Conservation (phyloP, 441 rosid species). For the Pelargonium australe region DNA sequence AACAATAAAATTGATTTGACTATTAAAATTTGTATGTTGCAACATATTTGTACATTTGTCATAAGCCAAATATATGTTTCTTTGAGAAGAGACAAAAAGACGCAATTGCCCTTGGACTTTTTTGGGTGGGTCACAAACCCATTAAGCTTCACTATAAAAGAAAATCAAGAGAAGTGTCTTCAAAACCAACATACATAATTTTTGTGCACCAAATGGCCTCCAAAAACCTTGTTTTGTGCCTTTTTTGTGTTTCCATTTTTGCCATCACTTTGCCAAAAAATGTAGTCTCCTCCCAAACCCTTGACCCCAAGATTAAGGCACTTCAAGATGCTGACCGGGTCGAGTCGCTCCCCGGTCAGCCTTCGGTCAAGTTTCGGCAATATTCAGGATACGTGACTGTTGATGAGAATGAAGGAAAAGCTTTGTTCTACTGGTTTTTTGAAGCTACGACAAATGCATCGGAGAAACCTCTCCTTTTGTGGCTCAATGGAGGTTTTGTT, state of each 20-base stretch:
- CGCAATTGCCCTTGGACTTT: neutral
- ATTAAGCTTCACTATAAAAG: neutral
- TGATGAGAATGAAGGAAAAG: constrained; percentile 18
- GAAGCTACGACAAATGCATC: constrained; percentile 22
- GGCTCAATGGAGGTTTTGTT: constrained; percentile 29
- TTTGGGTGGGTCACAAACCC: neutral
- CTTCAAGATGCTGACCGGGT: constrained; percentile 16
- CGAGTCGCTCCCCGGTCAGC: constrained; percentile 24
- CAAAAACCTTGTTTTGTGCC: neutral
- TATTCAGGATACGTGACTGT: constrained; percentile 30
- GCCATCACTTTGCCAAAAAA: neutral
- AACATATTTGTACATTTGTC: no score
- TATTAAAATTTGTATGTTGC: no score
- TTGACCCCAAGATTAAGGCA: constrained; percentile 5
- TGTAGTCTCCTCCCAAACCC: neutral
- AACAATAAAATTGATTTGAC: no score
- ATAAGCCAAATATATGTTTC: no score
- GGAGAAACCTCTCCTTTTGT: constrained; percentile 30
- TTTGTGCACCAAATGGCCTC: neutral
- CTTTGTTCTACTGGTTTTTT: constrained; percentile 29
- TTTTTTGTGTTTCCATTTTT: neutral
- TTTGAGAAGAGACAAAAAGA: no score
- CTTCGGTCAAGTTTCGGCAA: constrained; percentile 23
- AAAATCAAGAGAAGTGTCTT: no score
- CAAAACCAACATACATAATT: neutral